Conservation (phyloP, 768 basidiomycete genomes). For the Lepiota brunneoincarnata region DNA sequence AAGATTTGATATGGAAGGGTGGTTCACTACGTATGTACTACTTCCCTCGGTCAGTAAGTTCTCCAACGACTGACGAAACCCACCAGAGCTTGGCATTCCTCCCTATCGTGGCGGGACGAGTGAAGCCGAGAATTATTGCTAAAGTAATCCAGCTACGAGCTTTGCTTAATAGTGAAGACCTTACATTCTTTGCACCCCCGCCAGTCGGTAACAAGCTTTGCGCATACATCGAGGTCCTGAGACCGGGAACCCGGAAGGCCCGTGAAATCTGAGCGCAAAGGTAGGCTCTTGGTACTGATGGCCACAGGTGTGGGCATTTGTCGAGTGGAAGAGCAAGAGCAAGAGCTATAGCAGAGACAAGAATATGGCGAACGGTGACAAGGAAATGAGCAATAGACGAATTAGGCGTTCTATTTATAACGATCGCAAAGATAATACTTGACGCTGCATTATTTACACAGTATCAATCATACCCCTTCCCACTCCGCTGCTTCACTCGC, state of each 20-base stretch:
- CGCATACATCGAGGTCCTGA: slow-evolving; percentile 53
- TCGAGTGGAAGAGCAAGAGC: neutral
- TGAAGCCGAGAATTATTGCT: slow-evolving; percentile 62
- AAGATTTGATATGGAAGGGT: slow-evolving; percentile 61
- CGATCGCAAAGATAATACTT: neutral
- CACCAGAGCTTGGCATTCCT: slow-evolving; percentile 71
- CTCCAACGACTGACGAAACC: neutral
- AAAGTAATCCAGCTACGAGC: slow-evolving; percentile 3
- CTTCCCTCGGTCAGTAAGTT: neutral
- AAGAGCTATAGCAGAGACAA: neutral
- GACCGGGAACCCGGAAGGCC: neutral
- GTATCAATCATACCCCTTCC: slow-evolving; percentile 79
- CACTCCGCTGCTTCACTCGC: slow-evolving; percentile 85
- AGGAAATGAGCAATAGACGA: neutral
- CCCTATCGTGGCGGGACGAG: slow-evolving; percentile 66
- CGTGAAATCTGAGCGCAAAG: neutral
- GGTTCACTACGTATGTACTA: slow-evolving; percentile 63
- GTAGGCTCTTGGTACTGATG: neutral
- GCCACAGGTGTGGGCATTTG: neutral
- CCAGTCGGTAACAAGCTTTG: slow-evolving; percentile 62
- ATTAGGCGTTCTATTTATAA: neutral
- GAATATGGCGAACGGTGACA: neutral
- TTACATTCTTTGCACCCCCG: slow-evolving; percentile 68
- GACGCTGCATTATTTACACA: neutral
- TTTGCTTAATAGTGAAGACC: neutral